Conservation (phyloP, 1,284 basidiomycete species). For the Ustilago lituana region DNA sequence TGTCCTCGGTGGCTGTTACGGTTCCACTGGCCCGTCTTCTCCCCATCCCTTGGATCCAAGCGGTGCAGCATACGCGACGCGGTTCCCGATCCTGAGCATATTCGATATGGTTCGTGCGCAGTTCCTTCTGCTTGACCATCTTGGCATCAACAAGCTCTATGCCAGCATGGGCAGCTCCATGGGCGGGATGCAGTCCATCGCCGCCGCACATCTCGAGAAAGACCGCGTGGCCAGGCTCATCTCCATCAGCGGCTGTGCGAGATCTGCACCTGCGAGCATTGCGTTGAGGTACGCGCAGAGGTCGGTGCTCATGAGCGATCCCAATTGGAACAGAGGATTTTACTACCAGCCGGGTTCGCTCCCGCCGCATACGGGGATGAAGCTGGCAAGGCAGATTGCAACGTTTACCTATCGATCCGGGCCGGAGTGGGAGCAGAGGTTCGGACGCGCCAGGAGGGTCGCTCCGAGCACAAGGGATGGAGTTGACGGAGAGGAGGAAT, state of each 20-base stretch:
- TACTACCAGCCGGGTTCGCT: slow-evolving; percentile 83
- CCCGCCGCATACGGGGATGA: slow-evolving; percentile 97
- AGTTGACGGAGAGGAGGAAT: slow-evolving; percentile 27
- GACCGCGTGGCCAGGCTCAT: slow-evolving; percentile 87
- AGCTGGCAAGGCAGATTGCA: slow-evolving; percentile 96
- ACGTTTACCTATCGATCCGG: slow-evolving; percentile 99
- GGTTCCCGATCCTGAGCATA: slow-evolving; percentile 89
- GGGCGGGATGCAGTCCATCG: slow-evolving; percentile 97
- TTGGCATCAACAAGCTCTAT: slow-evolving; percentile 85
- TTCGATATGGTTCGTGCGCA: slow-evolving; percentile 97
- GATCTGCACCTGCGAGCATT: slow-evolving; percentile 88
- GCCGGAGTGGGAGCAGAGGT: slow-evolving; percentile 97
- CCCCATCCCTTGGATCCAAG: slow-evolving; percentile 73
- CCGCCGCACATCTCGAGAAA: slow-evolving; percentile 92
- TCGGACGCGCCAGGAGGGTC: slow-evolving; percentile 79
- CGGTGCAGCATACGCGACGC: slow-evolving; percentile 79
- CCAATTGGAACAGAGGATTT: slow-evolving; percentile 98
- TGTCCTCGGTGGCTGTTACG: slow-evolving; percentile 96
- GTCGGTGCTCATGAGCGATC: slow-evolving; percentile 95
- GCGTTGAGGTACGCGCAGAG: slow-evolving; percentile 96
- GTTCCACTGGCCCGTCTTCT: slow-evolving; percentile 91
- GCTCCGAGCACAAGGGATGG: background rate
- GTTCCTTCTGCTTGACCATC: slow-evolving; percentile 83
- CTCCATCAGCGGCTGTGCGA: slow-evolving; percentile 91
- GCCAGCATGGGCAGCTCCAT: slow-evolving; percentile 93